Base-by-base conservation (phyloP, 352 stramenopile species). In the Aphanomyces stellatus region DNA sequence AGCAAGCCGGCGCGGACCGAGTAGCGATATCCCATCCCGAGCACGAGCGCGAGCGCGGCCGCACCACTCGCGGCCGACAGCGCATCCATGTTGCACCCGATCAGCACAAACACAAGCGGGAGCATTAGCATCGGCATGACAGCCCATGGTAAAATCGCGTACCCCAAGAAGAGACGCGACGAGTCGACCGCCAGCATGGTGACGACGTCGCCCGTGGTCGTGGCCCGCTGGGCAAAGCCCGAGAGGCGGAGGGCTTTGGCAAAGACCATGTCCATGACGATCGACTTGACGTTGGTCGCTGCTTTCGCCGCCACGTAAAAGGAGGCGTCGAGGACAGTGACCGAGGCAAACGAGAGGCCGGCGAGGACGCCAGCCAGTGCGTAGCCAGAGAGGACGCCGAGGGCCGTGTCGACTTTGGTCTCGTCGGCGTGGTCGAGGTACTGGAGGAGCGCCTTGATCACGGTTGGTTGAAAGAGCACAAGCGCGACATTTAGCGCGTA, bases 181-280 rank as follows among this genome's bases (percentile, higher is more conserved):
- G 73, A 76, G 40, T 86, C 77, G 5, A 86, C 77, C 27, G 76
- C 73, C 24, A 71, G 68, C 19, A 86, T 69, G 33, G 80, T 88
- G 19, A 84, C 69, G 27, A 86, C 75, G 35, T 86, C 78, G 1
- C 80, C 80, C 8, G 69, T 73, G 37, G 76, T 83, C 67, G 80
- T 76, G 3, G 76, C 75, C 3, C 69, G 76, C n/a, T 76, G 70
- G 24, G 80, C 80, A 3, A 66, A 81, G 0, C 73, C 72, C 1
- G 72, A 79, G 10, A 88, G 69, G 1, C 66, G 53, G 7, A 88
- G 51, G 15, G 79, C 74, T 61, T 88, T 85, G 25, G 76, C 72
- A 59, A 74, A 87, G 3, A 85, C 78, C 37, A 72, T 77, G 67
- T 87, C 81, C 61, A 88, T 75, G 11, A 82, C 74, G 10, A 86